These are phyloP conservation scores for Pouteria glomerata DNA, from an alignment of 148 eudicot species.

Conservation along the genomic window DNA sequence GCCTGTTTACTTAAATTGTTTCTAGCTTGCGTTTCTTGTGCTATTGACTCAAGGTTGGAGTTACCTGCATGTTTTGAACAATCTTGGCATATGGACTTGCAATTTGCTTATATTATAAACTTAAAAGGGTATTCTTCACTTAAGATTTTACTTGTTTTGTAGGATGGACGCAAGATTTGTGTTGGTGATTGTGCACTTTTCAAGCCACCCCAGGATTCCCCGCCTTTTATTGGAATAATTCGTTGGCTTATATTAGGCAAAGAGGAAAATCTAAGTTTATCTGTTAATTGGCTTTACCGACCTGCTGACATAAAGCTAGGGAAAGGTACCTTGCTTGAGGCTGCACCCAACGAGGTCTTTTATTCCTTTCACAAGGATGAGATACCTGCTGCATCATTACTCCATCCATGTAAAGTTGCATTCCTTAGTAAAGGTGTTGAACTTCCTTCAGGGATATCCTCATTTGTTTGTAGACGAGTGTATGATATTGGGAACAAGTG, in stretches of 20 bases:
- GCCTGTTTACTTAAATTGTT: too few relatives aligned
- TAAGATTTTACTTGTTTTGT: constrained; percentile 10
- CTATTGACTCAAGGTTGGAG: not conserved
- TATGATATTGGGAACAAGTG: constrained; percentile 67
- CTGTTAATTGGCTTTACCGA: constrained; percentile 85
- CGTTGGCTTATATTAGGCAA: constrained; percentile 33
- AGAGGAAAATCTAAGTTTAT: constrained; percentile 40
- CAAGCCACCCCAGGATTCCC: constrained; percentile 60
- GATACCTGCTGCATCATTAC: constrained; percentile 79
- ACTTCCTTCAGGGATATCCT: constrained; percentile 66
- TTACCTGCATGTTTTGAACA: too few relatives aligned
- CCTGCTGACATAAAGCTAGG: constrained; percentile 67
- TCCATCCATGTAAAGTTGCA: constrained; percentile 92
- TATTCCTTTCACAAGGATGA: constrained; percentile 87
- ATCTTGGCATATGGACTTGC: not conserved
- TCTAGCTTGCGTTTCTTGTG: not conserved
- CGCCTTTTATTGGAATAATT: constrained; percentile 70
- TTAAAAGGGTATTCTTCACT: not conserved
- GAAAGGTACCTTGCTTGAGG: constrained; percentile 55
- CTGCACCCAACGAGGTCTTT: constrained; percentile 79
- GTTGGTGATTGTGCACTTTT: constrained; percentile 88
- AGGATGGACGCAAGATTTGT: constrained; percentile 73
- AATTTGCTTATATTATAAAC: not conserved
- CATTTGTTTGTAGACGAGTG: constrained; percentile 80
- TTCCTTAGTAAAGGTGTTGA: constrained; percentile 77